Conservation (phyloP, 192 early-diverging fungal species). For the Backusella tuberculispora region DNA sequence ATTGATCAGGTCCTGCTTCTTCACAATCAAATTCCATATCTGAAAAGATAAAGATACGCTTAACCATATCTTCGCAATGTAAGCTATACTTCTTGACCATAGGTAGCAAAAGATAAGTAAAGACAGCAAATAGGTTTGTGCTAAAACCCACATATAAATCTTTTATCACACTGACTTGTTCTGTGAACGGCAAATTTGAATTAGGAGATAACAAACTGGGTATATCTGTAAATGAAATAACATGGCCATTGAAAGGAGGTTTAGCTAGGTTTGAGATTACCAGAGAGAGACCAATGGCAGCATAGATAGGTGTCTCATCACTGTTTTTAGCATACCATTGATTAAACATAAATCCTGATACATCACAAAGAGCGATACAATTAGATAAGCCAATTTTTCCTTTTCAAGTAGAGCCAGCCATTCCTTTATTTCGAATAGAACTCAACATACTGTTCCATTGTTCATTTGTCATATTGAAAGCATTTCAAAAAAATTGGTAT, state of each 20-base stretch:
- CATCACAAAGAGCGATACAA: conserved; percentile 52
- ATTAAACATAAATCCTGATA: conserved; percentile 47
- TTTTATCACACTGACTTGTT: conserved; percentile 35
- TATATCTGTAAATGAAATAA: conserved; percentile 47
- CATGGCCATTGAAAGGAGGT: conserved; percentile 44
- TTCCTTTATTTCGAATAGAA: conserved; percentile 11
- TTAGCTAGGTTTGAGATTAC: conserved; percentile 42
- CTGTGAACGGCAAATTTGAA: conserved; percentile 25
- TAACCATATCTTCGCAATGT: conserved; percentile 48
- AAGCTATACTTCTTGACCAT: conserved; percentile 44
- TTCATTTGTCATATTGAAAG: neutral
- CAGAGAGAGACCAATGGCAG: conserved; percentile 49
- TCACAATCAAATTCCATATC: conserved; percentile 55
- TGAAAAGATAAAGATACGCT: conserved; percentile 55
- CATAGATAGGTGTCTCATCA: conserved; percentile 38
- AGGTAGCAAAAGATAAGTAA: conserved; percentile 39
- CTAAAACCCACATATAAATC: conserved; percentile 34
- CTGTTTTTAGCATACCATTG: neutral
- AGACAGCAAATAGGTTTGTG: conserved; percentile 47
- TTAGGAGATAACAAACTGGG: conserved; percentile 40
- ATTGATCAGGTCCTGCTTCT: neutral
- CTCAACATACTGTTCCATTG: conserved; percentile 21
- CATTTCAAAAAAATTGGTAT: neutral
- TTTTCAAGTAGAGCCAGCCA: no score
- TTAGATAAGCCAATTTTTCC: conserved; percentile 36